phyloP scores from a whole-genome alignment of 352 stramenopile species.

The Peronospora belbahrii region DNA sequence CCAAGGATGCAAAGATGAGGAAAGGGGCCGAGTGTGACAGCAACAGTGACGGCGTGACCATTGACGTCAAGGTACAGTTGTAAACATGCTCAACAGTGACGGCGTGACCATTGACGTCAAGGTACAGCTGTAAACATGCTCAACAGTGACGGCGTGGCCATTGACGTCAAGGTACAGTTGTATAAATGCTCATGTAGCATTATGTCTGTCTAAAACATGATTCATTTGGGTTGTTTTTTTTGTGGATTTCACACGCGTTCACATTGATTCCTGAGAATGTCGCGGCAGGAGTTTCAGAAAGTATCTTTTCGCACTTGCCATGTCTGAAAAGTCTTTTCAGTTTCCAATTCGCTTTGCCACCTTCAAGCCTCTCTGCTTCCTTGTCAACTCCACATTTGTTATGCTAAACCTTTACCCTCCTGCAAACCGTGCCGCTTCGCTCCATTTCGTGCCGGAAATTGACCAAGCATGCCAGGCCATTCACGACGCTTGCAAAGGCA shows the following conservation, averaged over 20 bases:
- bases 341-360: slow-evolving; percentile 1
- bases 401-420: slow-evolving; percentile 79
- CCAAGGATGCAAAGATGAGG: slow-evolving; percentile 6
- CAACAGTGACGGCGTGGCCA: too few species aligned
- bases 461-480: slow-evolving; percentile 49
- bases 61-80: slow-evolving; percentile 28
- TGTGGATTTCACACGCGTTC: too few species aligned
- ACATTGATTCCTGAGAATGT: too few species aligned
- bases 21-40: slow-evolving; percentile 24
- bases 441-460: slow-evolving; percentile 39
- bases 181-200: not conserved
- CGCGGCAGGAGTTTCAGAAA: too few species aligned
- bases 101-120: too few species aligned
- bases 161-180: not conserved
- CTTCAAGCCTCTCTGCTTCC: slow-evolving; percentile 6
- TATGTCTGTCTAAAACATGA: too few species aligned
- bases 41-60: slow-evolving; percentile 16
- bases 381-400: too few species aligned
- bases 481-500: slow-evolving; percentile 52
- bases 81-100: too few species aligned
- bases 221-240: too few species aligned
- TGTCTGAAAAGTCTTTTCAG: too few species aligned
- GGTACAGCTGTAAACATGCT: slow-evolving; percentile 6
- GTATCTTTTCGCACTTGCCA: too few species aligned
- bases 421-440: slow-evolving; percentile 37